These are phyloP conservation scores for Heliosperma pusillum DNA, from an alignment of 148 eudicot genomes.

Conservation along the genomic window DNA sequence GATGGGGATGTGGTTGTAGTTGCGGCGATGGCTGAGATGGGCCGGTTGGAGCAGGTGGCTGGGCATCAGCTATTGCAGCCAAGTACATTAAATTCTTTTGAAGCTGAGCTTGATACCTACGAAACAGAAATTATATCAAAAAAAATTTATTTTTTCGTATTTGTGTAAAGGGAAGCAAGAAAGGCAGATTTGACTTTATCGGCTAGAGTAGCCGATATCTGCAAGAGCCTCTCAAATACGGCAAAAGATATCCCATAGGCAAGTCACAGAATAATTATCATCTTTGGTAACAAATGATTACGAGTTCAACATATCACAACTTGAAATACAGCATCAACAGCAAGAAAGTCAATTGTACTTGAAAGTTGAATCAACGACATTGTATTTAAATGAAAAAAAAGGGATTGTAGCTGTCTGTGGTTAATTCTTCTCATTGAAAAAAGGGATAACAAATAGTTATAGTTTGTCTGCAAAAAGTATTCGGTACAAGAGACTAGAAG, in stretches of 20 bases:
- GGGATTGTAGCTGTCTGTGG: too few species aligned
- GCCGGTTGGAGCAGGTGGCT: constrained; percentile 48
- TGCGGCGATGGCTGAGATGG: constrained; percentile 36
- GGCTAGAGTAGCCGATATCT: too few species aligned
- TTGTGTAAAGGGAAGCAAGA: too few species aligned
- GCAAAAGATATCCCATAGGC: neutral
- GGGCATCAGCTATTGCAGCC: constrained; percentile 90
- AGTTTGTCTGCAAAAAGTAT: too few species aligned
- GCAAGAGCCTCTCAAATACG: constrained; percentile 6
- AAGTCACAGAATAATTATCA: neutral
- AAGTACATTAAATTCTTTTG: constrained; percentile 76
- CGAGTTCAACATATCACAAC: neutral
- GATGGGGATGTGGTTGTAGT: constrained; percentile 36
- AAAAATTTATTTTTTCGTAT: too few species aligned
- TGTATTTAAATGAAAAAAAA: too few species aligned
- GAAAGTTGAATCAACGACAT: neutral
- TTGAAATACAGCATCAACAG: neutral
- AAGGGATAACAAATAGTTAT: too few species aligned
- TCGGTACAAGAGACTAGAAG: too few species aligned
- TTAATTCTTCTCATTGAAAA: too few species aligned
- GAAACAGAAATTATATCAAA: neutral
- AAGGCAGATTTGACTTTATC: too few species aligned
- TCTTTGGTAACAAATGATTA: neutral
- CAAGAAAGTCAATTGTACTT: neutral
- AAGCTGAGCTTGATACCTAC: constrained; percentile 71